Conservation (phyloP, 2,329 filamentous ascomycete species). For the Metarhizium album region DNA sequence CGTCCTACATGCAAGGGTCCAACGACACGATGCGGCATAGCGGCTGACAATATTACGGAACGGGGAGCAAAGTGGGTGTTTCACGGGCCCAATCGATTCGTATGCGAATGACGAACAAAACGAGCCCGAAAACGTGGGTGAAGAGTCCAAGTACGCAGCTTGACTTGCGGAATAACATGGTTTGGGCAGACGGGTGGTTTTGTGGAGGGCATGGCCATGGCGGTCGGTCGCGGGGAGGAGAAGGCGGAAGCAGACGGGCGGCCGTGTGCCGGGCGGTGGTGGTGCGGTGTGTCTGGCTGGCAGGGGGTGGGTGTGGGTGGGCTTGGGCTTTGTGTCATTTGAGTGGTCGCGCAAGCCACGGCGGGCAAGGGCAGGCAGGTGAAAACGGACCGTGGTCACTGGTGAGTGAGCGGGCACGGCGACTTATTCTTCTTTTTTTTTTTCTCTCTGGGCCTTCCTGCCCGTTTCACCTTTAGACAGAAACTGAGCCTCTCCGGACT, state of each 20-base stretch:
- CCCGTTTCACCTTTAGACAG: too few relatives aligned
- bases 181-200: slow-evolving; percentile 6
- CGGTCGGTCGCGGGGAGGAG: slow-evolving; percentile 2
- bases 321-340: slow-evolving; percentile 1
- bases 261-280: slow-evolving; percentile 4
- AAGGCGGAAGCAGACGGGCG: slow-evolving; percentile 7
- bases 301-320: too few relatives aligned
- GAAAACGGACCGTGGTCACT: not conserved
- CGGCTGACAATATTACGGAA: not conserved
- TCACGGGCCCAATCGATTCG: slow-evolving; percentile 21
- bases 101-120: slow-evolving; percentile 38
- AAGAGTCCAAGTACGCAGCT: slow-evolving; percentile 14
- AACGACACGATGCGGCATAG: not conserved
- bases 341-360: not conserved
- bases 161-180: slow-evolving; percentile 1
- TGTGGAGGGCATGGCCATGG: slow-evolving; percentile 5
- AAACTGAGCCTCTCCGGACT: too few relatives aligned
- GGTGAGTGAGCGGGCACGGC: too few relatives aligned
- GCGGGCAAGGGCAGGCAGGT: not conserved
- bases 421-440: too few relatives aligned
- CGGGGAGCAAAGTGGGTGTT: not conserved
- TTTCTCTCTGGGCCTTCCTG: too few relatives aligned
- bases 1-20: not conserved
- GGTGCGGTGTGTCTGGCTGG: not conserved
- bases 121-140: slow-evolving; percentile 52